Base-by-base conservation (phyloP, 352 stramenopile species). In the Phytopythium sindhum region DNA sequence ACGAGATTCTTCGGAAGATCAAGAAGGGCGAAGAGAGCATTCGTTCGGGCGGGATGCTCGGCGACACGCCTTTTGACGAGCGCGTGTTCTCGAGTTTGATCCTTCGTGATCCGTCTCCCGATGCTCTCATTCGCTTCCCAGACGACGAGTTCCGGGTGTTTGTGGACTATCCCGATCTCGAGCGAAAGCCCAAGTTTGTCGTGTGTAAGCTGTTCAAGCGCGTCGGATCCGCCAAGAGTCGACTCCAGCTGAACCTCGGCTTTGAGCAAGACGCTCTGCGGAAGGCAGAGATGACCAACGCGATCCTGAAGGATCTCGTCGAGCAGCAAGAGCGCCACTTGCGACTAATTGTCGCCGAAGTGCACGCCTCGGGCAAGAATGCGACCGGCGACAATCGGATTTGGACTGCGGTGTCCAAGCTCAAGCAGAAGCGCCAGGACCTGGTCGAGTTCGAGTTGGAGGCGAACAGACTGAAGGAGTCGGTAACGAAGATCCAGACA, bases 191-290 rank as follows among this genome's bases (percentile, higher is more conserved):
- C 8, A 68, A 80, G 29, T 68, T 75, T 11, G 58, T 87, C 10
- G 69, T 80, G 11, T 83, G 74, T 53, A 84, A 83, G 39, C 23
- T 87, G 21, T 85, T 85, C 65, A 87, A 87, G 66, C 68, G 73
- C 7, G 71, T 82, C 29, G 77, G 72, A 21, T 81, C 72, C 0
- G 56, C 66, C 7, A 66, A 61, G 5, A 77, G 72, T 48, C 54
- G 63, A 4, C 35, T 72, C 4, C 48, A 68, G 31, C 35, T 83
- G 10, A 47, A 77, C 26, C 59, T 69, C 3, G 44, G 66, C 19
- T 62, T 51, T 19, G 63, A 63, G 1, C 10, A 50, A 7, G 59
- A 72, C 0, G 64, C 60, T 14, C 39, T 73, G 19, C 50, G 69
- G 21, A 80, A 79, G 31, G 70, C 74, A 0, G 19, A 77, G 7